Base-by-base conservation (phyloP, 1,139 yeast genomes). In the Kodamaea ohmeri region DNA sequence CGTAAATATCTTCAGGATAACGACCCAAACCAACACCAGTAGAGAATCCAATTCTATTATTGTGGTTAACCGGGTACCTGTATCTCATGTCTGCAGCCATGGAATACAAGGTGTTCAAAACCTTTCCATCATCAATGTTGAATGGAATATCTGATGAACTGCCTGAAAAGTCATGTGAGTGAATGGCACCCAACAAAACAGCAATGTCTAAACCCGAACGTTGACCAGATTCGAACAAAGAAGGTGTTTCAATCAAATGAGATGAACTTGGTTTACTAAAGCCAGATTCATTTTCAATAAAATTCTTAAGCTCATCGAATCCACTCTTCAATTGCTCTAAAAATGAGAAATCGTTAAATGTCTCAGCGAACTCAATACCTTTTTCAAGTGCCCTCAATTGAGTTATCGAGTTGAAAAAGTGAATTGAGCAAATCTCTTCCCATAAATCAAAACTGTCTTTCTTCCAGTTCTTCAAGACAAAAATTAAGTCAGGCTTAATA, bases 1-100 rank as follows among this genome's bases (percentile, higher is more conserved):
- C 85, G 58, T 92, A 92, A 9, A 84, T 61, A 61, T 92, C 98
- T 54, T 90, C 97, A 0, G 97, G 96, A 54, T 92, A 92, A 52
- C 98, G 69, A 2, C 98, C 98, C 35, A 90, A 62, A 0, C 86
- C 96, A 30, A 83, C 79, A 0, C 94, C 95, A 7, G 24, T 15
- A 18, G 36, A 9, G 20, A 30, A 33, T 2, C 69, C 66, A 16
- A 71, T 56, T 36, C n/a, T n/a, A n/a, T 71, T 61, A 8, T 61
- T 58, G 40, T 70, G 75, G 59, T 90, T 90, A 29, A 90, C 73
- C 1, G 95, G 94, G 56, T 84, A 89, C 39, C 92, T 64, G 27
- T 65, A 56, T 44, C 75, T 74, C 95, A 88, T 87, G 45, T 82
- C 84, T 31, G 71, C 63, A 3, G 82, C 71, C 56, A 87, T 58